phyloP scores from a whole-genome alignment of 2,329 filamentous ascomycete genomes.

The Hypoxylon sp. region DNA sequence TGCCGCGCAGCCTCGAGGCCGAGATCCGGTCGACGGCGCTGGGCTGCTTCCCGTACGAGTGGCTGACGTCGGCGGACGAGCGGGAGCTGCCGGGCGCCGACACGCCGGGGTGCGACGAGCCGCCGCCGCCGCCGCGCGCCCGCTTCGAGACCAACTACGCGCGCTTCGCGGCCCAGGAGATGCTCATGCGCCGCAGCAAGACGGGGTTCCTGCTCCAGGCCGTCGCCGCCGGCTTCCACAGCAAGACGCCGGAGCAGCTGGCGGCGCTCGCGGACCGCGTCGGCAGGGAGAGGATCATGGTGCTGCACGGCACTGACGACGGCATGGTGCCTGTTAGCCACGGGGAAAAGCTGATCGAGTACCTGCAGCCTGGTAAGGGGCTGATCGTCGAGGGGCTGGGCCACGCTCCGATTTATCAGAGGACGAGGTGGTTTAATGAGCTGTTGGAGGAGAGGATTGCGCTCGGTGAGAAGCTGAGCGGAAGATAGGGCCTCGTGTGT shows the following conservation, averaged over 20 bases:
- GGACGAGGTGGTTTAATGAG: slow-evolving; percentile 69
- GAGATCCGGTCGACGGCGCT: slow-evolving; percentile 69
- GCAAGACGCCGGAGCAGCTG: slow-evolving; percentile 68
- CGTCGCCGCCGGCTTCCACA: slow-evolving; percentile 10
- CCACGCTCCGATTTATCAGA: slow-evolving; percentile 77
- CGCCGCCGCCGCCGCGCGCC: slow-evolving; percentile 48
- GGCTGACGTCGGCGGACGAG: slow-evolving; percentile 68
- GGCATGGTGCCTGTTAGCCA: slow-evolving; percentile 77
- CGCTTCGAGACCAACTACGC: slow-evolving; percentile 78
- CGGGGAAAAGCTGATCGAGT: slow-evolving; percentile 70
- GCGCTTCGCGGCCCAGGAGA: slow-evolving; percentile 79
- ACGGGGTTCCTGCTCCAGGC: slow-evolving; percentile 59
- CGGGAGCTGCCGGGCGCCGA: slow-evolving; percentile 54
- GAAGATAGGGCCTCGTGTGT: slow-evolving; percentile 5
- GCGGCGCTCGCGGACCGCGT: slow-evolving; percentile 69
- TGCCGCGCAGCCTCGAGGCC: slow-evolving; percentile 73
- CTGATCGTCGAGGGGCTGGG: slow-evolving; percentile 72
- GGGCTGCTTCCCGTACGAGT: slow-evolving; percentile 71
- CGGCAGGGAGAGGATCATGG: slow-evolving; percentile 74
- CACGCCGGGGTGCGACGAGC: slow-evolving; percentile 51
- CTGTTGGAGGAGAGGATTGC: slow-evolving; percentile 58
- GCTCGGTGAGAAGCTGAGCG: slow-evolving; percentile 52
- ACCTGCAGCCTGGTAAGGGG: slow-evolving; percentile 66
- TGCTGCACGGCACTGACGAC: slow-evolving; percentile 78
- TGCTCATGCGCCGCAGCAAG: slow-evolving; percentile 70